Evolutionary conservation across 2,329 filamentous ascomycete species (phyloP), one percentile per base, ranked within the genome.

Genomic region (Uncinocarpus reesii): DNA sequence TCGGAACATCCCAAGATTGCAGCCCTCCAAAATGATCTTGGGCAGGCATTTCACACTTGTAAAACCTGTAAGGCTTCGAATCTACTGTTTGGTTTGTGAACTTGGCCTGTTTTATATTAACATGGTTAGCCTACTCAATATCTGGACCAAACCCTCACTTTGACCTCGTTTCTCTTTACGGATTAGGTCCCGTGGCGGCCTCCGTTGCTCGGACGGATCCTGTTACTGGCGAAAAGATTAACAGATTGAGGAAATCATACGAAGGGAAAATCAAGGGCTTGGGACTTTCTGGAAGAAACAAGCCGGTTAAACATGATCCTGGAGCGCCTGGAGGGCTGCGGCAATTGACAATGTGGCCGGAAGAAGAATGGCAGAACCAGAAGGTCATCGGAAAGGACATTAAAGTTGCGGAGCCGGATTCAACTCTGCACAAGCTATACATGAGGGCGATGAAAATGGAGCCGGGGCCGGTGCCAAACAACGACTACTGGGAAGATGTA

Each of bases 201-300:
- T 77, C 72, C 47, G 78, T 82, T 53, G 77, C 75, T 51, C 69
- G 79, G 47, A 72, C 68, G 42, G 77, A 83, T 60, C 76, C 77
- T 13, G 62, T 70, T 16, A 80, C 77, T n/a, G 78, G 78, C 52
- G 78, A 80, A 59, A 83, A 83, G 65, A 73, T 73, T 52, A 81
- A 81, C 63, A 76, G 77, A 59, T 67, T 83, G 35, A 70, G 79
- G 51, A 74, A 74, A 54, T 73, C 71, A 3, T 74, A 74, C 52
- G 71, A 74, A 57, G 71, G 71, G 35, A 72, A 74, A 55, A 59
- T 73, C 56, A 73, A 74, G 56, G 65, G 61, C 1, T 57, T 74
- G 37, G 65, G 65, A 7, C 57, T 74, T 29, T 63, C 71, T 23
- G 71, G 71, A 18, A 67, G 69, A 46, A 74, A 74, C 51, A 72